Base-by-base conservation (phyloP, 1,139 yeast genomes). In the Geotrichum klebahnii region DNA sequence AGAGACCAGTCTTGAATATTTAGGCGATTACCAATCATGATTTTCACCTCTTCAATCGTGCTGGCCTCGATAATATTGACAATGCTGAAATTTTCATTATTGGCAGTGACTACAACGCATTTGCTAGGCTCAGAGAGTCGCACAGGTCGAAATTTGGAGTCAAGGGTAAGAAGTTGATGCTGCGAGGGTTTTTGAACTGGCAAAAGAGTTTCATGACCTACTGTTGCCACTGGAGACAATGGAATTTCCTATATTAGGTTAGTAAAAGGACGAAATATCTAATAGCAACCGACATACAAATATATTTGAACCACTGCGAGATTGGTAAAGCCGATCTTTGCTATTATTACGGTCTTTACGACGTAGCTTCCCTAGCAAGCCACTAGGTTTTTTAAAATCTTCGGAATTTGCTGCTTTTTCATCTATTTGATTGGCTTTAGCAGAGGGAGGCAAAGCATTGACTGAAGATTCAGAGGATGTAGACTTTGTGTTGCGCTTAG, bases 401-500 rank as follows among this genome's bases (percentile, higher is more conserved):
- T 50, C 49, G 2, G n/a, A 14, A 10, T 40, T 44, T 3, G 16
- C 16, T 4, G 29, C 33, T 32, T 44, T 46, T 24, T 45, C 53
- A 6, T 29, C 23, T 12, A 24, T 26, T 10, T 34, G 20, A 5
- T 38, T 35, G 20, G 44, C 19, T n/a, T 48, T 48, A n/a, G 40
- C 44, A 28, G 35, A 29, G 2, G 44, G 24, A 10, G 39, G 46
- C 16, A 41, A 22, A 9, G 43, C 48, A 10, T 26, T 42, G 16
- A 29, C 35, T 0, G 78, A 73, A 1, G 80, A 74, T 48, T 79
- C 84, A 0, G 78, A 77, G 0, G 85, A 78, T 44, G 75, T 75
- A 12, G 82, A 73, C 53, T 81, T 74, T 43, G 78, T 73, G 58
- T 79, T 84, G 54, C 80, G 76, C 53, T 84, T 71, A 65, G 82